Evolutionary conservation across 768 basidiomycete genomes (phyloP), one percentile per base, ranked within the genome.

Genomic region (Harrya chromipes): DNA sequence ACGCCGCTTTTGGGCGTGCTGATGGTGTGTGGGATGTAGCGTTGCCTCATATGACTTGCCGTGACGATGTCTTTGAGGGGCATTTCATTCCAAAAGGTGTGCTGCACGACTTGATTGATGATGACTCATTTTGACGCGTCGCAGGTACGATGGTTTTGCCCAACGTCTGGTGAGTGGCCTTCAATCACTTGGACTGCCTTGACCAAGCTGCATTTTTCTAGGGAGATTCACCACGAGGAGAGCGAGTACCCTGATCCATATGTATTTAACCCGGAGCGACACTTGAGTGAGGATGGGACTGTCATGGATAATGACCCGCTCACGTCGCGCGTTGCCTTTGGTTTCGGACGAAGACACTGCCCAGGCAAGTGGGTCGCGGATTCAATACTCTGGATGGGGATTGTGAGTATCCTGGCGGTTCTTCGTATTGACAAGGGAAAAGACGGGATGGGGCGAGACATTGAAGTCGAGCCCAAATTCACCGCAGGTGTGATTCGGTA

Each of bases 41-140:
- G 24, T 29, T 68, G 27, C 65, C 65, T 38, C 67, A 62, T 36
- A 56, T 57, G 53, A 68, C 66, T 17, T 49, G 40, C 16, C 34
- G 54, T 8, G 76, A 80, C 40, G 78, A 80, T 50, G 58, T 69
- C 4, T 80, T 76, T 49, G 68, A 73, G 2, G 77, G 74, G 1
- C 71, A 70, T 50, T 62, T 60, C 38, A 68, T 73, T 34, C 72
- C 73, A 14, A 65, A 66, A 50, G 73, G 72, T 68, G 38, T 26
- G 66, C 4, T 29, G 5, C 35, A 14, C 0, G 36, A 43, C 17
- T 27, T 40, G 35, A 46, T 46, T 13, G 3, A 19, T 19, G 43
- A 20, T 43, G 29, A 34, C 29, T 38, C 7, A 17, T 53, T 16
- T 34, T 56, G 43, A 62, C 36, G n/a, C 10, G 24, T 14, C 8